A percentile compares a stretch with the other conserved stretches of the same genome.
These are phyloP conservation scores for Apiospora hydei DNA, from an alignment of 2,329 filamentous ascomycete genomes.

Conservation along the genomic window DNA sequence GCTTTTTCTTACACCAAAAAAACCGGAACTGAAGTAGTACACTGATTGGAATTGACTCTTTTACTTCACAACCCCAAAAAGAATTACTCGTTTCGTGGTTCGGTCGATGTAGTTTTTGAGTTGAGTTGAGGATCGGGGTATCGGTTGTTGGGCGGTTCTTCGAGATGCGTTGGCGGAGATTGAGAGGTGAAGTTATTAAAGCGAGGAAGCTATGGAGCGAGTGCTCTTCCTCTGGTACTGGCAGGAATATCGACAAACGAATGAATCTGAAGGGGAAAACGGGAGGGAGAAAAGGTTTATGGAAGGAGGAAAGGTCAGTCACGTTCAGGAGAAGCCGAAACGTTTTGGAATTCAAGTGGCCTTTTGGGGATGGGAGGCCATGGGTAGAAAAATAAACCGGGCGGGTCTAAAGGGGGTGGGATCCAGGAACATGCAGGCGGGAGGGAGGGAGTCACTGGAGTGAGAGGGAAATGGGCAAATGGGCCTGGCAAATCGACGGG, in stretches of 20 bases:
- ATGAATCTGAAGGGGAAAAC: constrained; percentile 46
- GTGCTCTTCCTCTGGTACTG: constrained; percentile 42
- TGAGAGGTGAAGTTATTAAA: constrained; percentile 39
- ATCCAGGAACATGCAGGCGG: constrained; percentile 22
- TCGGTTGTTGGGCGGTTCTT: constrained; percentile 25
- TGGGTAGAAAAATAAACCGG: constrained; percentile 21
- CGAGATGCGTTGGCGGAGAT: constrained; percentile 22
- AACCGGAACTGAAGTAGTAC: background rate
- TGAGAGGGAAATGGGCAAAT: constrained; percentile 20
- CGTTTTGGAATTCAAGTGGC: constrained; percentile 43
- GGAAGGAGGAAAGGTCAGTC: constrained; percentile 40
- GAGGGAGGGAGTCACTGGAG: constrained; percentile 19
- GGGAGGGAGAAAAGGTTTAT: constrained; percentile 34
- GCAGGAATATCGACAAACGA: constrained; percentile 47
- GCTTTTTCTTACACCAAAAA: constrained; percentile 10
- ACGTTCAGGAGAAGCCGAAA: constrained; percentile 46
- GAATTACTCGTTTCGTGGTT: constrained; percentile 13
- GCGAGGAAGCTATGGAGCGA: constrained; percentile 45
- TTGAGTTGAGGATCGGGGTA: constrained; percentile 2
- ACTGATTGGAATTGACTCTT: background rate
- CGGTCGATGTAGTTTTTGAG: background rate
- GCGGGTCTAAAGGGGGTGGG: constrained; percentile 23
- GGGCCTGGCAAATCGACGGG: background rate
- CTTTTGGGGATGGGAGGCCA: constrained; percentile 14
- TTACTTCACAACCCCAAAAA: constrained; percentile 1